Conservation (phyloP, 148 eudicot genomes). For the Dianthus caryophyllus region DNA sequence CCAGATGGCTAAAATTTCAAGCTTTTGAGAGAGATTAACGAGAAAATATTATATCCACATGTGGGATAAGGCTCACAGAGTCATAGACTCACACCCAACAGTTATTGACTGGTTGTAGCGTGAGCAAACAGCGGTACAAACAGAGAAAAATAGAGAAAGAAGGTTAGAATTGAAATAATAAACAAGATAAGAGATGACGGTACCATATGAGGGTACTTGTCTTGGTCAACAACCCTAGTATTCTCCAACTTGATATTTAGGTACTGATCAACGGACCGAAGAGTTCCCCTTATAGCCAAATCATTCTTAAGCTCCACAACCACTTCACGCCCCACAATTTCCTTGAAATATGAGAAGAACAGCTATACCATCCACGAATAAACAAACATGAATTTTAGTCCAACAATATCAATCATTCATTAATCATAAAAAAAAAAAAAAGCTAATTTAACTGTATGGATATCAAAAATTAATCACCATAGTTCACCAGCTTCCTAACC, state of each 20-base stretch:
- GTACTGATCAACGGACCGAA: slow-evolving; percentile 95
- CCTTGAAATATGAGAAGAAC: slow-evolving; percentile 97
- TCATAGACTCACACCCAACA: too few relatives aligned
- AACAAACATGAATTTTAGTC: neutral
- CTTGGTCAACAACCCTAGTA: slow-evolving; percentile 96
- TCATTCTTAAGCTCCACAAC: slow-evolving; percentile 95
- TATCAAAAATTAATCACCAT: neutral
- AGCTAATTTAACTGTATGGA: neutral
- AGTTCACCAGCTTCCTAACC: neutral
- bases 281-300: slow-evolving; percentile 79
- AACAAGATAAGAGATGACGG: neutral
- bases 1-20: too few relatives aligned
- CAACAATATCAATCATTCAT: neutral
- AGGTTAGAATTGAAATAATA: too few relatives aligned
- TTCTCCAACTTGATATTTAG: slow-evolving; percentile 96
- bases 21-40: too few relatives aligned
- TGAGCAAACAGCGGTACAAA: too few relatives aligned
- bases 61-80: too few relatives aligned
- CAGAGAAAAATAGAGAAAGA: too few relatives aligned
- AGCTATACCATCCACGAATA: slow-evolving; percentile 39
- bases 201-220: slow-evolving; percentile 98
- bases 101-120: too few relatives aligned
- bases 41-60: too few relatives aligned
- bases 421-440: neutral
- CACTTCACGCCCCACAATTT: slow-evolving; percentile 87